Percentiles rank a stretch among this genome's conserved stretches.
Evolutionary conservation across 176 grass and related monocot species (phyloP).

Genomic region (Melocanna baccifera): DNA sequence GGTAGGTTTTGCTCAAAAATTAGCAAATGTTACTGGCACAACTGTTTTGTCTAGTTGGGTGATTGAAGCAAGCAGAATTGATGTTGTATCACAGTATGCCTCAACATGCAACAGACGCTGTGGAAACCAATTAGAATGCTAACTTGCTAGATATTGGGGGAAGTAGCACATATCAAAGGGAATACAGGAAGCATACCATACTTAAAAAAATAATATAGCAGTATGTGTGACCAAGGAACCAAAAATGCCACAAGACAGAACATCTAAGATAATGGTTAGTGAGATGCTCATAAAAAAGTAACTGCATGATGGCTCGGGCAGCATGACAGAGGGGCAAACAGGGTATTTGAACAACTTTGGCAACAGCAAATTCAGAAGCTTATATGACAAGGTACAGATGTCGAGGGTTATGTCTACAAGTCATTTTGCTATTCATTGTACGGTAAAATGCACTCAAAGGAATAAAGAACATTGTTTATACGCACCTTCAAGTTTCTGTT

Average conservation of each 20-base stretch:
- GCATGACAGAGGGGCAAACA: not conserved
- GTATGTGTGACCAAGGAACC: not conserved
- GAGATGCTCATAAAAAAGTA: not conserved
- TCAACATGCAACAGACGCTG: not conserved
- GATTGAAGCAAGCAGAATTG: not conserved
- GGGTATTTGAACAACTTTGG: not conserved
- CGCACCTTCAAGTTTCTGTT: conserved; percentile 32
- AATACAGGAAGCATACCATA: not conserved
- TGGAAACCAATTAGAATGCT: not conserved
- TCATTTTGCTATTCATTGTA: not conserved
- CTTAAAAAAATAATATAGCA: not conserved
- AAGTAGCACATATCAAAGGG: not conserved
- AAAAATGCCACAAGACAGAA: not conserved
- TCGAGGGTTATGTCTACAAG: not conserved
- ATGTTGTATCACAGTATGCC: not conserved
- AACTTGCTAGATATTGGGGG: not conserved
- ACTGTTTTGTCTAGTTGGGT: not conserved
- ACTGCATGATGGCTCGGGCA: not conserved
- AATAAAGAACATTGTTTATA: conserved; percentile 15
- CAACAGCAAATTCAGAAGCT: not conserved
- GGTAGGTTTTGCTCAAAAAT: not conserved
- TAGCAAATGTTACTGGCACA: not conserved
- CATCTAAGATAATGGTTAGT: not conserved
- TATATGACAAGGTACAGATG: not conserved
- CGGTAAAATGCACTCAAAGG: not conserved